phyloP scores from a whole-genome alignment of 2,329 filamentous ascomycete genomes.

The Cercospora sp. region DNA sequence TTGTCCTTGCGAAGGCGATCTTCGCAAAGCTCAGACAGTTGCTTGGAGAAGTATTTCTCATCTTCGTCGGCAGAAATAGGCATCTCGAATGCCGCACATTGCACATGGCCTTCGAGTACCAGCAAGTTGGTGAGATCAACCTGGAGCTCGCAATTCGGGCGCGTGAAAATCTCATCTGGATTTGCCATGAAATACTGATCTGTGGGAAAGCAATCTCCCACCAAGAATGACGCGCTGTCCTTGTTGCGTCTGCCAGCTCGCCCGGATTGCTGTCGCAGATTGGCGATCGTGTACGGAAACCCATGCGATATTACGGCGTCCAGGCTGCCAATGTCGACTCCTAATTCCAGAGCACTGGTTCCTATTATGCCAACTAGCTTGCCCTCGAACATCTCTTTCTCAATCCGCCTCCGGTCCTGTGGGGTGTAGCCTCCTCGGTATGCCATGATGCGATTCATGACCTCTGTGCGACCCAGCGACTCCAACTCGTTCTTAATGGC shows the following conservation, averaged over 20 bases:
- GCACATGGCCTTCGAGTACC: conserved; percentile 87
- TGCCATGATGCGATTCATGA: conserved; percentile 81
- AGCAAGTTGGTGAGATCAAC: conserved; percentile 92
- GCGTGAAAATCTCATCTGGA: conserved; percentile 88
- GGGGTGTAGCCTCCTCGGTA: conserved; percentile 95
- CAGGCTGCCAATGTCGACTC: conserved; percentile 90
- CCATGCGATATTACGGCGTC: conserved; percentile 93
- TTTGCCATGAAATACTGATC: conserved; percentile 98
- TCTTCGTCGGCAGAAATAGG: conserved; percentile 81
- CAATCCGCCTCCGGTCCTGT: conserved; percentile 83
- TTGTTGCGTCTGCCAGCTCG: conserved; percentile 88
- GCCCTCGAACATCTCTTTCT: conserved; percentile 95
- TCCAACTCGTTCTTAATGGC: conserved; percentile 78
- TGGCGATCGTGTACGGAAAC: conserved; percentile 94
- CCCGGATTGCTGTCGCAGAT: conserved; percentile 90
- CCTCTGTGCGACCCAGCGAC: conserved; percentile 70
- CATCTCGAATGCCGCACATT: conserved; percentile 95
- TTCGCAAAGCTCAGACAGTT: conserved; percentile 68
- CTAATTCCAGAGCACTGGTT: conserved; percentile 87
- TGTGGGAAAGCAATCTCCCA: conserved; percentile 85
- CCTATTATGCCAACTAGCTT: conserved; percentile 90
- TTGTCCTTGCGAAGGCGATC: conserved; percentile 73
- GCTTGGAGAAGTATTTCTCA: conserved; percentile 72
- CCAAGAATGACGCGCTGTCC: conserved; percentile 84
- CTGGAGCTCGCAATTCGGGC: conserved; percentile 83